Conservation (phyloP, 1,284 basidiomycete species). For the Cryptococcus hybrid region DNA sequence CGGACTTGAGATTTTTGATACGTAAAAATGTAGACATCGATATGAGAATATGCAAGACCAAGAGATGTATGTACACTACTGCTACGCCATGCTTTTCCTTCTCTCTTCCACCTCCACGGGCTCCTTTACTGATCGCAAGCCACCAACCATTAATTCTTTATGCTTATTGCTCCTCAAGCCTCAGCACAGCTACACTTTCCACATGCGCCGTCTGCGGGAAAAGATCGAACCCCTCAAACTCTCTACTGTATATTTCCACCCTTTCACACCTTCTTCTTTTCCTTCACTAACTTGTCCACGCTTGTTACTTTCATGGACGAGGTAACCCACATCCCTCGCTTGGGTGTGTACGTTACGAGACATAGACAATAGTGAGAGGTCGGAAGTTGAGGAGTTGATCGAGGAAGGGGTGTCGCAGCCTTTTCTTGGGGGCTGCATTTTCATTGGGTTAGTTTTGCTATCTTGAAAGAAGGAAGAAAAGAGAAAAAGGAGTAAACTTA, state of each 20-base stretch:
- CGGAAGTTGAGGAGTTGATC: slow-evolving; percentile 72
- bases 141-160: background rate
- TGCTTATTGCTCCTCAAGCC: slow-evolving; percentile 30
- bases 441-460: background rate
- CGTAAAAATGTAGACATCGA: too few relatives aligned
- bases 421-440: slow-evolving; percentile 73
- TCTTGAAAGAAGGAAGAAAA: background rate
- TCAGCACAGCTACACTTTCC: slow-evolving; percentile 49
- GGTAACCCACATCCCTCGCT: slow-evolving; percentile 48
- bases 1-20: too few relatives aligned
- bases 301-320: slow-evolving; percentile 15
- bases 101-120: background rate
- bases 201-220: slow-evolving; percentile 64
- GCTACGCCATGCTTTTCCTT: background rate
- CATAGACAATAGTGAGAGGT: slow-evolving; percentile 74
- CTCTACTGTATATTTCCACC: slow-evolving; percentile 59
- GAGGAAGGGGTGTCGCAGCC: slow-evolving; percentile 82
- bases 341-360: slow-evolving; percentile 73
- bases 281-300: slow-evolving; percentile 19
- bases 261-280: slow-evolving; percentile 17
- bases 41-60: too few relatives aligned
- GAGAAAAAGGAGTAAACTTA: slow-evolving; percentile 26
- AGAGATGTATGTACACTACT: too few relatives aligned
- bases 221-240: slow-evolving; percentile 79
- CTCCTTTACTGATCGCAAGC: background rate